Evolutionary conservation across 2,329 filamentous ascomycete genomes (phyloP).

Genomic region (Fusarium scirpi): DNA sequence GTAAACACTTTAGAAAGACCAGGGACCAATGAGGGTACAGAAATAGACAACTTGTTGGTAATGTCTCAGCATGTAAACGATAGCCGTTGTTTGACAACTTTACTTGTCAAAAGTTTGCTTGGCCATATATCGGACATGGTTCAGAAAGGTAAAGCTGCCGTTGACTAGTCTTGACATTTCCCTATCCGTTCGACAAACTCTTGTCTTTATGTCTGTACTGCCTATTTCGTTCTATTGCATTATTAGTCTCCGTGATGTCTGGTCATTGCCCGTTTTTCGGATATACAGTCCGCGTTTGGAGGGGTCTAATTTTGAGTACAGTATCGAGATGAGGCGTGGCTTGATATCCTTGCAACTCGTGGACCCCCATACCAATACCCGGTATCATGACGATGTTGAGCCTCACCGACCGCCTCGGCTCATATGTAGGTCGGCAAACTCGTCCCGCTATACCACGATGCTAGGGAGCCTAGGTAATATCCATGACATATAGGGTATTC

Average conservation of each 20-base stretch:
- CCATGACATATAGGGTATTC: neutral
- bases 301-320: constrained; percentile 5
- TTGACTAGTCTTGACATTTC: constrained; percentile 6
- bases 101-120: constrained; percentile 10
- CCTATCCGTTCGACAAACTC: constrained; percentile 3
- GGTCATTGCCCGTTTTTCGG: constrained; percentile 10
- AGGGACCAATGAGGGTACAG: constrained; percentile 8
- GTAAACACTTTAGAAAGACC: constrained; percentile 5
- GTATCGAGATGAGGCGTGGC: constrained; percentile 19
- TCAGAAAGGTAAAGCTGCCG: constrained; percentile 20
- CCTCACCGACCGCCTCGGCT: constrained; percentile 35
- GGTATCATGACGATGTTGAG: constrained; percentile 37
- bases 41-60: neutral
- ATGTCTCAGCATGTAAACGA: constrained; percentile 7
- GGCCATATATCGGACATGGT: constrained; percentile 5
- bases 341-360: constrained; percentile 22
- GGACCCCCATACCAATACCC: constrained; percentile 23
- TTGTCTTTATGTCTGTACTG: neutral
- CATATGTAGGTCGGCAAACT: constrained; percentile 12
- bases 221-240: constrained; percentile 6
- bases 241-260: constrained; percentile 5
- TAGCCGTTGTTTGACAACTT: neutral
- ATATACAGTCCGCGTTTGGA: constrained; percentile 18
- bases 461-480: neutral
- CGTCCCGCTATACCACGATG: constrained; percentile 19